Evolutionary conservation across 306 rosid species (phyloP).

Genomic region (Cucurbita argyrosperma): DNA sequence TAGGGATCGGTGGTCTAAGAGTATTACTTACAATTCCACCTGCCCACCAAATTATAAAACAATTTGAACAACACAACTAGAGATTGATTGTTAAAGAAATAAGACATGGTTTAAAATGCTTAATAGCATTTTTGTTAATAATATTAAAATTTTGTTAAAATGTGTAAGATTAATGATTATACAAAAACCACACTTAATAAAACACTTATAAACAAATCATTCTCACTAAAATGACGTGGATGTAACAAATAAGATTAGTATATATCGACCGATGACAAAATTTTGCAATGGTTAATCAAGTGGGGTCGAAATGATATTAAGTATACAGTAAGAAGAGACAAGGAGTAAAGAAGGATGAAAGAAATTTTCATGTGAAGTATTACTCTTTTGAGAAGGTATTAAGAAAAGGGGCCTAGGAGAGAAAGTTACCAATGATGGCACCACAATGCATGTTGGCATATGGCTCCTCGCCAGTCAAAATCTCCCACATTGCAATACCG

Average conservation of each 20-base stretch:
- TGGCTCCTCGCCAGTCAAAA: conserved; percentile 89
- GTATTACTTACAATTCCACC: conserved; percentile 87
- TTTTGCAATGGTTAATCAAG: neutral
- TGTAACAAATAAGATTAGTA: neutral
- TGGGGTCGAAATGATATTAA: neutral
- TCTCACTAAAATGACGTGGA: neutral
- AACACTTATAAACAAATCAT: neutral
- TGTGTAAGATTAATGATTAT: neutral
- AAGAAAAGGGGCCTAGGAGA: neutral
- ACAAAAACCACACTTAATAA: no score
- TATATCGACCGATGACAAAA: neutral
- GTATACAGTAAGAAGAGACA: neutral
- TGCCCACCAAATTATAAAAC: conserved; percentile 15
- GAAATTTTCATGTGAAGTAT: neutral
- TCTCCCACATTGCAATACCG: conserved; percentile 93
- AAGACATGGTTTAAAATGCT: no score
- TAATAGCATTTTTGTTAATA: no score
- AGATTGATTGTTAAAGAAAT: no score
- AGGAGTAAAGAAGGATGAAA: neutral
- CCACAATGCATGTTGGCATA: conserved; percentile 93
- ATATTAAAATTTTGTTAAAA: no score
- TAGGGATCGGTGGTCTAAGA: conserved; percentile 76
- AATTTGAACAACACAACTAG: neutral
- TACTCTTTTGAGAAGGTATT: neutral
- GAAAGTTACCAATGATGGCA: conserved; percentile 56